phyloP scores from a whole-genome alignment of 2,329 filamentous ascomycete species.

The Aspergillus tubingensis region DNA sequence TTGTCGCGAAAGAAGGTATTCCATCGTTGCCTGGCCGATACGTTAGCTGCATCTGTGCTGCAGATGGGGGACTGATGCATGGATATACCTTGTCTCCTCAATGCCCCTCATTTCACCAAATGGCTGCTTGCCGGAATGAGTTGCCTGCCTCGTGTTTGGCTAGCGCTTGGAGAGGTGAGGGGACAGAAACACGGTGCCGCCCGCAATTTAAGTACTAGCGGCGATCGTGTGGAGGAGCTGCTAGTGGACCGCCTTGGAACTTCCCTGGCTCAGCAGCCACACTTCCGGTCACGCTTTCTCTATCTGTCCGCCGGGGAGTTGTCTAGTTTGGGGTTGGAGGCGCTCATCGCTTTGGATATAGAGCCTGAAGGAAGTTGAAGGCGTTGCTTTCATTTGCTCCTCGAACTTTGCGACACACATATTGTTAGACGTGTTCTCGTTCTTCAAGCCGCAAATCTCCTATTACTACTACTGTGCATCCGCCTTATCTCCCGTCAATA shows the following conservation, averaged over 20 bases:
- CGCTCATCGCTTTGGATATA: not conserved
- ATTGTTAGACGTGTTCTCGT: not conserved
- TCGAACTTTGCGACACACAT: not conserved
- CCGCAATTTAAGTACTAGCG: constrained; percentile 4
- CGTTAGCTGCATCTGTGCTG: constrained; percentile 2
- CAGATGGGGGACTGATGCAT: not conserved
- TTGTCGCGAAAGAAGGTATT: constrained; percentile 58
- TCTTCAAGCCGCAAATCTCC: not conserved
- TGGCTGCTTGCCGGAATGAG: constrained; percentile 1
- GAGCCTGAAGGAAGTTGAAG: not conserved
- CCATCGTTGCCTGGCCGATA: constrained; percentile 64
- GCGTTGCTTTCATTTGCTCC: not conserved
- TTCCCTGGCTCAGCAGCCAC: not conserved
- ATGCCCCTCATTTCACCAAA: constrained; percentile 54
- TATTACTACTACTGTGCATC: not conserved
- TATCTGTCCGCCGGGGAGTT: not conserved
- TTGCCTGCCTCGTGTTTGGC: constrained; percentile 2
- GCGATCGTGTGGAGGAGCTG: not conserved
- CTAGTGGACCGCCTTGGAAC: not conserved
- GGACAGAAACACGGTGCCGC: constrained; percentile 2
- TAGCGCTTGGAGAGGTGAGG: not conserved
- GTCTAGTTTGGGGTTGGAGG: too few relatives aligned
- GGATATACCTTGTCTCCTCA: constrained; percentile 54
- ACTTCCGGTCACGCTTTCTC: not conserved
- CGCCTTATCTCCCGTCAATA: not conserved